Evolutionary conservation across 805 yeast genomes (phyloP), one percentile per base, ranked within the genome.

Genomic region (Yarrowia deformans): DNA sequence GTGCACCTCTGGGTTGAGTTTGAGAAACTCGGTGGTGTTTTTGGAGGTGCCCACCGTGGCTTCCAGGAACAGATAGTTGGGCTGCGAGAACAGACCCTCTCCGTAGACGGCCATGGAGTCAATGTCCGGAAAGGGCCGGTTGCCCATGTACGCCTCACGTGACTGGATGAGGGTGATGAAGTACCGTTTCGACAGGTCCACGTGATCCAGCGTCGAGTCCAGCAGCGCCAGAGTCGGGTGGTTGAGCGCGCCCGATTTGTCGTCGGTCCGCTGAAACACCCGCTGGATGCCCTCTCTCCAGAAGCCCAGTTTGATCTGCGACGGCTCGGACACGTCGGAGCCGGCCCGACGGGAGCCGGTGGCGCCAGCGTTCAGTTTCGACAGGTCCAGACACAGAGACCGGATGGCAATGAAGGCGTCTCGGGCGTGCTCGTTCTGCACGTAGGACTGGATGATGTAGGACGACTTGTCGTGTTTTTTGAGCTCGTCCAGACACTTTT

Each of bases 41-140:
- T 90, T 91, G 1, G 89, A 82, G 8, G 88, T 79, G 2, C 80
- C 77, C 1, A 87, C 87, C 48, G 88, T 73, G 16, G 87, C 78
- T 5, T 87, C 86, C 73, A 88, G 91, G 9, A 87, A 81, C 16
- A 88, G 78, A 73, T 91, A 91, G 73, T 88, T 88, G 73, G 90
- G 79, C 76, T 90, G 95, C 1, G 96, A 89, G 73, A 84, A 84
- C 0, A 89, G 85, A 0, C 94, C 95, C 77, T 91, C 97, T 0
- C 97, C 97, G 74, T 84, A 88, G 0, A 91, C 84, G 64, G 93
- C 89, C 71, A 91, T 82, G 50, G 84, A 85, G 52, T 88, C 88
- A 1, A 84, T 74, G 8, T 81, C 79, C 12, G 82, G 78, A 64
- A 88, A 83, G 39, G 82, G 79, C 9, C 81, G 81, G 52, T 82